Percentiles rank a stretch among this genome's conserved stretches.
phyloP scores from a whole-genome alignment of 2,329 filamentous ascomycete genomes.

The Epichloe uncinata region DNA sequence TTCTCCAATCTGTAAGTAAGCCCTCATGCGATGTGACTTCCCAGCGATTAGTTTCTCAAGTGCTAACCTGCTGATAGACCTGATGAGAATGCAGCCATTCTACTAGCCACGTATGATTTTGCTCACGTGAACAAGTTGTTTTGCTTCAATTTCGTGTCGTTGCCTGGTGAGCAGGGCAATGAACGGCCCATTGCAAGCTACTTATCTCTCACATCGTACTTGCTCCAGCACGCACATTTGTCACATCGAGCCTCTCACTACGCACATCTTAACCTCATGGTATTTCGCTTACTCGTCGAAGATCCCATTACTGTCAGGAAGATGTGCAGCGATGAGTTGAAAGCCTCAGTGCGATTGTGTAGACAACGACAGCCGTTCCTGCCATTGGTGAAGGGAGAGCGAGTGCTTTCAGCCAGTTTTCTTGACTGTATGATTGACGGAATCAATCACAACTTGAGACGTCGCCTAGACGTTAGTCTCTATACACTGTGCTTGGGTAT shows the following conservation, averaged over 20 bases:
- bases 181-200: conserved; percentile 70
- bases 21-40: neutral
- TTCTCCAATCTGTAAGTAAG: conserved; percentile 61
- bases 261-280: conserved; percentile 71
- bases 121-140: conserved; percentile 91
- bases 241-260: conserved; percentile 69
- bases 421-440: conserved; percentile 83
- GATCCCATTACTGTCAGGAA: conserved; percentile 71
- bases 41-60: neutral
- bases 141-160: conserved; percentile 66
- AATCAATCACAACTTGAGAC: conserved; percentile 84
- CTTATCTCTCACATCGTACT: conserved; percentile 80
- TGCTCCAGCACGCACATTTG: conserved; percentile 84
- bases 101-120: conserved; percentile 87
- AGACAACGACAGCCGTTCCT: conserved; percentile 80
- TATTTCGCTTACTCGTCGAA: conserved; percentile 75
- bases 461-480: conserved; percentile 69
- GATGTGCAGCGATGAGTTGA: conserved; percentile 68
- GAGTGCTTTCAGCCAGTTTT: conserved; percentile 61
- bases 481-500: conserved; percentile 76
- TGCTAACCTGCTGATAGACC: conserved; percentile 41
- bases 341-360: conserved; percentile 65
- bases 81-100: conserved; percentile 60
- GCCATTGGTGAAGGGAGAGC: conserved; percentile 57
- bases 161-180: conserved; percentile 46